A percentile compares a stretch with the other conserved stretches of the same genome.
phyloP scores from a whole-genome alignment of 176 grass and related monocot genomes.

The Metroxylon sagu region DNA sequence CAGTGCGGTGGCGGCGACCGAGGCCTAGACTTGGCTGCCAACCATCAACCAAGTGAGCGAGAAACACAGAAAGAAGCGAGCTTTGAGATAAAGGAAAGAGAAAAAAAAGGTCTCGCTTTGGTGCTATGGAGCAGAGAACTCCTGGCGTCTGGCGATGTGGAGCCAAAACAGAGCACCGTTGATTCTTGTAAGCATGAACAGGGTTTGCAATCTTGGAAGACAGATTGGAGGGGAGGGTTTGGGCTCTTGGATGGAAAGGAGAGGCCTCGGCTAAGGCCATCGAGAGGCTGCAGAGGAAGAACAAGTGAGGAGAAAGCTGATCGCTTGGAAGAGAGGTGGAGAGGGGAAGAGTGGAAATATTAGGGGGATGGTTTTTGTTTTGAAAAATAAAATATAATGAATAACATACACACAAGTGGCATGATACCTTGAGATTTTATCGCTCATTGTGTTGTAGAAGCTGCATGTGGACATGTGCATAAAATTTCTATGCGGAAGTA shows the following conservation, averaged over 20 bases:
- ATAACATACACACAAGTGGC: conserved; percentile 24
- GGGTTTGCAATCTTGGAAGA: conserved; percentile 12
- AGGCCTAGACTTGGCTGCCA: conserved; percentile 30
- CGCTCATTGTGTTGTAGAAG: no score
- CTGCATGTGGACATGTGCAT: no score
- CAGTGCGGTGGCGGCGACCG: background rate
- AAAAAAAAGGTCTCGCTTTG: conserved; percentile 10
- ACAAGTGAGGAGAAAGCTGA: background rate
- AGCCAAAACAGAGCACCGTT: conserved; percentile 8
- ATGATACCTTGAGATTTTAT: background rate
- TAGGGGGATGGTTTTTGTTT: conserved; percentile 2
- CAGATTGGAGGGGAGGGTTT: conserved; percentile 13
- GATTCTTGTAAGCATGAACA: conserved; percentile 7
- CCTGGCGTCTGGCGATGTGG: conserved; percentile 15
- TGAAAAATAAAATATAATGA: conserved; percentile 5
- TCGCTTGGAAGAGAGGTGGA: background rate
- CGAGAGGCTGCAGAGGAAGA: background rate
- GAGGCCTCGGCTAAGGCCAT: conserved; percentile 35
- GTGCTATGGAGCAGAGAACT: conserved; percentile 57
- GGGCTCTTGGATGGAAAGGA: conserved; percentile 1
- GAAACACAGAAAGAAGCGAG: background rate
- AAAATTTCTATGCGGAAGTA: no score
- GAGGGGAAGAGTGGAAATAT: conserved; percentile 13
- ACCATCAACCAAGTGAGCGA: background rate
- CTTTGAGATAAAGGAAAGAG: background rate